These are phyloP conservation scores for Vitis labrusca DNA, from an alignment of 164 flowering plant species.

Conservation along the genomic window DNA sequence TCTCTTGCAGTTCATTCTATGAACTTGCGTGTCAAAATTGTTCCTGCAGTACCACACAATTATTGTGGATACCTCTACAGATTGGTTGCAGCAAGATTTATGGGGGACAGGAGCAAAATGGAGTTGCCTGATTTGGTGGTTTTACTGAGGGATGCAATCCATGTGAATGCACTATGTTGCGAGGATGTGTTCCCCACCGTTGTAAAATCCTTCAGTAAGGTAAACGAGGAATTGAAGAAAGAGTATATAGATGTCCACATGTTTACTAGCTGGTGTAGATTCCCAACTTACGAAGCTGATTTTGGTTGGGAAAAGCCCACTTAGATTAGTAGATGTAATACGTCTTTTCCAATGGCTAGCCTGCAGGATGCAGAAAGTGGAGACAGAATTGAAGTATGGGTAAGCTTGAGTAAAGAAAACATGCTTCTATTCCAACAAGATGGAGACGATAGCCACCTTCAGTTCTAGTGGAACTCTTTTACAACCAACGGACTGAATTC, in stretches of 20 bases:
- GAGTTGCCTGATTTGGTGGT: slow-evolving; percentile 1
- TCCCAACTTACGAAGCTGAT: slow-evolving; percentile 7
- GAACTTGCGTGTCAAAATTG: not conserved
- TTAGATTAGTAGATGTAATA: not conserved
- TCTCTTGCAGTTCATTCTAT: not conserved
- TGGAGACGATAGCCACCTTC: no score
- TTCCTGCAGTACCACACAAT: not conserved
- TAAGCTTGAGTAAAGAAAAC: no score
- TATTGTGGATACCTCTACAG: not conserved
- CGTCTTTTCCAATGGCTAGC: not conserved
- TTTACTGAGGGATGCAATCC: no score
- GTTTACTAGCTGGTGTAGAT: not conserved
- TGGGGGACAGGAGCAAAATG: not conserved
- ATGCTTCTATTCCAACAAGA: no score
- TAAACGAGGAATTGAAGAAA: not conserved
- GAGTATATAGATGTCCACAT: not conserved
- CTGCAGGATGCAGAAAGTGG: not conserved
- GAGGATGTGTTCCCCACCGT: not conserved
- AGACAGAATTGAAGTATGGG: slow-evolving; percentile 5
- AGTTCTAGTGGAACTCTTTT: no score
- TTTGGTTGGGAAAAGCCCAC: slow-evolving; percentile 13
- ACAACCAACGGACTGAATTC: no score
- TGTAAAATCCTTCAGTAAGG: not conserved
- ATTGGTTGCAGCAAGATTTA: no score
- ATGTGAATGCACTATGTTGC: not conserved